A percentile compares a stretch with the other conserved stretches of the same genome.
These are phyloP conservation scores for Ganoderma sp. DNA, from an alignment of 1,284 basidiomycete genomes.

Conservation along the genomic window DNA sequence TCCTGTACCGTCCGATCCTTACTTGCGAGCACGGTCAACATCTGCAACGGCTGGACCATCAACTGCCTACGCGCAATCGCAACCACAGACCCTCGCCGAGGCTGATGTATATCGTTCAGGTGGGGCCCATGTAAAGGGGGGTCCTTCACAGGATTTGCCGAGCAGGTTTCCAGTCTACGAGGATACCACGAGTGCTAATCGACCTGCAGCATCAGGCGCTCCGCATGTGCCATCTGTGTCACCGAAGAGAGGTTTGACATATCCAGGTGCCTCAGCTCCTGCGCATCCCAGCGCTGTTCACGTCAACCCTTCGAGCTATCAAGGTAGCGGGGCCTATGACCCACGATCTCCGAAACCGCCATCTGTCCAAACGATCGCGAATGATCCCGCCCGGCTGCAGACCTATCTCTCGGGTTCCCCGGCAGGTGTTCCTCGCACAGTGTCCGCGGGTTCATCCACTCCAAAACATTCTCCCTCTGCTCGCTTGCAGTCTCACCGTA, in stretches of 20 bases:
- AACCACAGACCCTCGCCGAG: conserved; percentile 5
- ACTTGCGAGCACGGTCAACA: conserved; percentile 19
- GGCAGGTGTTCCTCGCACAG: conserved; percentile 26
- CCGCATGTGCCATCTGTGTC: conserved; percentile 21
- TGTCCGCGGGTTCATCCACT: conserved; percentile 30
- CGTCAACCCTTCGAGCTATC: conserved; percentile 21
- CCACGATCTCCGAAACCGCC: conserved; percentile 30
- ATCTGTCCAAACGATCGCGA: conserved; percentile 22
- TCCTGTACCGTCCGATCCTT: background rate
- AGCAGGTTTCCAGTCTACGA: conserved; percentile 27
- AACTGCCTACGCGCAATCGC: conserved; percentile 15
- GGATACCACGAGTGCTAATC: conserved; percentile 14
- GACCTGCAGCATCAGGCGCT: conserved; percentile 3
- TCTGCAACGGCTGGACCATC: conserved; percentile 19
- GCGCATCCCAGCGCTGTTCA: conserved; percentile 13
- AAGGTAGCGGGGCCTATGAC: conserved; percentile 17
- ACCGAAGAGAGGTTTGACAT: conserved; percentile 30
- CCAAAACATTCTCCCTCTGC: conserved; percentile 39
- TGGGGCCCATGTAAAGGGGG: conserved; percentile 9
- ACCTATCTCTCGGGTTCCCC: conserved; percentile 29
- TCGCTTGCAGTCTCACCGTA: conserved; percentile 38
- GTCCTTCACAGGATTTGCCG: conserved; percentile 20
- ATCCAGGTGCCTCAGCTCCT: conserved; percentile 31
- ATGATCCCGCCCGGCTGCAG: conserved; percentile 23
- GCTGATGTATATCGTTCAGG: conserved; percentile 16